These are phyloP conservation scores for Glycyrrhiza uralensis DNA, from an alignment of 306 rosid species.

Conservation along the genomic window DNA sequence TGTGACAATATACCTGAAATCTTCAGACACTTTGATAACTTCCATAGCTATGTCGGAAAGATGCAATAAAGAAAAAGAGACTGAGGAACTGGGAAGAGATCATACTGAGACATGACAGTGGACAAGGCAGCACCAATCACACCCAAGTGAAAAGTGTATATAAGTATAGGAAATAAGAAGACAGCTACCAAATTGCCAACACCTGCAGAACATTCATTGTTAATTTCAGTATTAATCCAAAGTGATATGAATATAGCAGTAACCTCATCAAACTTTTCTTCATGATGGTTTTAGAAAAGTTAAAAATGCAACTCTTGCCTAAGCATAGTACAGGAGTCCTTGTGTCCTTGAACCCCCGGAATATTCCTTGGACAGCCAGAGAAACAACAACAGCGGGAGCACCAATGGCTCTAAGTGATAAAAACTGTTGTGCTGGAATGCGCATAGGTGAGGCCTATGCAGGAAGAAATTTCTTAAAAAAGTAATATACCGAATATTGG, in stretches of 20 bases:
- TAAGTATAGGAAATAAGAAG: slow-evolving; percentile 14
- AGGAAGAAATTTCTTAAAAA: neutral
- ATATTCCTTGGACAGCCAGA: slow-evolving; percentile 17
- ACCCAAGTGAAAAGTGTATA: neutral
- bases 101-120: slow-evolving; percentile 23
- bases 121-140: slow-evolving; percentile 15
- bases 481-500: neutral
- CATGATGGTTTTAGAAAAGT: no score
- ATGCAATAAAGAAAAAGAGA: no score
- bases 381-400: slow-evolving; percentile 15
- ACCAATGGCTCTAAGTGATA: slow-evolving; percentile 18
- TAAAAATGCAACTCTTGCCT: no score
- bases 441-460: slow-evolving; percentile 1
- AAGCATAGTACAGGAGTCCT: slow-evolving; percentile 11
- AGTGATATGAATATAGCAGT: no score
- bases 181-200: slow-evolving; percentile 17
- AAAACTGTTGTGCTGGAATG: neutral
- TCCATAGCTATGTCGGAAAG: no score
- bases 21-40: no score
- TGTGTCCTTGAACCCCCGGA: slow-evolving; percentile 14
- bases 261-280: no score
- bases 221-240: no score
- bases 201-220: slow-evolving; percentile 5
- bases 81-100: no score
- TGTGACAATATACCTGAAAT: no score